Conservation (phyloP, 257 asterid genomes). For the Plectranthus barbatus region DNA sequence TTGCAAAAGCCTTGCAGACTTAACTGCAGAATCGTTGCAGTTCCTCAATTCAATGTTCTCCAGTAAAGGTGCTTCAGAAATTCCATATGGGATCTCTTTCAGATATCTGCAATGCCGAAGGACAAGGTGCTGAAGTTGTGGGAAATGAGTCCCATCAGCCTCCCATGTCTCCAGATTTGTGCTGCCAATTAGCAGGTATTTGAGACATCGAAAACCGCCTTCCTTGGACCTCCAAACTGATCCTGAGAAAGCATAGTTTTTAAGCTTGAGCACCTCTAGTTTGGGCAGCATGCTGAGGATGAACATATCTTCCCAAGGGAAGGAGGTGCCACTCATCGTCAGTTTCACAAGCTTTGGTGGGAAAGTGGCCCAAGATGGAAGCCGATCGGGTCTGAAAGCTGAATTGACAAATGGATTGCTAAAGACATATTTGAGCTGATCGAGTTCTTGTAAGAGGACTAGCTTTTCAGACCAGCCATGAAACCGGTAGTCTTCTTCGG, state of each 20-base stretch:
- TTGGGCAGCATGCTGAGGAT: slow-evolving; percentile 17
- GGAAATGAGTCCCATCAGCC: background rate
- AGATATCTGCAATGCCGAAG: too few species aligned
- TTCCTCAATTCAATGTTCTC: too few species aligned
- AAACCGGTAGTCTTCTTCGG: slow-evolving; percentile 10
- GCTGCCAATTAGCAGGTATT: slow-evolving; percentile 12
- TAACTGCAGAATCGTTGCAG: slow-evolving; percentile 7
- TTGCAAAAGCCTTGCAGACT: background rate
- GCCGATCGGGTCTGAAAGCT: background rate
- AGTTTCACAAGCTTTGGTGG: slow-evolving; percentile 20
- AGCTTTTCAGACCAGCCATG: slow-evolving; percentile 9
- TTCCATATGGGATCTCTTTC: background rate
- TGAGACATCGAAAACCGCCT: slow-evolving; percentile 16
- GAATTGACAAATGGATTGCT: slow-evolving; percentile 10
- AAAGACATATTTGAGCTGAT: slow-evolving; percentile 11
- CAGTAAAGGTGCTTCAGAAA: background rate
- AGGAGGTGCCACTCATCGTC: slow-evolving; percentile 20
- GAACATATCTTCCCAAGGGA: slow-evolving; percentile 24
- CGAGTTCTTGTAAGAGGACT: slow-evolving; percentile 6
- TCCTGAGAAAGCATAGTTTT: slow-evolving; percentile 21
- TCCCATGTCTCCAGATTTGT: background rate
- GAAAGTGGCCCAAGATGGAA: background rate
- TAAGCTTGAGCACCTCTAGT: slow-evolving; percentile 25
- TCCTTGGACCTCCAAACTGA: slow-evolving; percentile 1
- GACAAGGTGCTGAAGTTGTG: background rate